Evolutionary conservation across 2,329 filamentous ascomycete genomes (phyloP), one percentile per base, ranked within the genome.

Genomic region (Penicillium corylophilum): DNA sequence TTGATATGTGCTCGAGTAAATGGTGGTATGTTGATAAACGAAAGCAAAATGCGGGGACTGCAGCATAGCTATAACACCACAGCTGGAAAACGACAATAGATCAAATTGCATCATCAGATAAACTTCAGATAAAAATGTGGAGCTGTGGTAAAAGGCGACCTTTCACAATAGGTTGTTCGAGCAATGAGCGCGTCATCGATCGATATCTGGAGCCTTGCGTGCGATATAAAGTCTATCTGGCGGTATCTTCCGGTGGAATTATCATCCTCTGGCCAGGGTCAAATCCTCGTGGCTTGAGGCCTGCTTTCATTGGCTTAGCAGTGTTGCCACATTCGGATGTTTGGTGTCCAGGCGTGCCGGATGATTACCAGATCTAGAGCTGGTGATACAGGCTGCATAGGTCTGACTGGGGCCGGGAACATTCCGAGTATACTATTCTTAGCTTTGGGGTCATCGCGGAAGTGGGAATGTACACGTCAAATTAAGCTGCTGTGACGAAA

Each of bases 141-240:
- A 44, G 46, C 26, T 9, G 18, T 23, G 16, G 6, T 42, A 39
- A 38, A 39, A 38, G 46, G 43, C 54, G 31, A 46, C 31, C 40
- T 39, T 51, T 45, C 47, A 36, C 46, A 18, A 55, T 53, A 57
- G 52, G 55, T 23, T 35, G 24, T 5, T 22, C 16, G 24, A 22
- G 18, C 18, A 41, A 28, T 55, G 52, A 55, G 46, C 52, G 55
- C 55, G 55, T 57, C 55, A 57, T 57, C 43, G 55, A 55, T 41
- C 38, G 6, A 29, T 13, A 40, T 45, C 26, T 31, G 35, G 15
- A 26, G 33, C 36, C 46, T 38, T 20, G 46, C 40, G 36, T 36
- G 39, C 10, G 24, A 6, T 41, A 41, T 15, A 44, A 48, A 53
- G 47, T 53, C 15, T 46, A 50, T 24, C 38, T 12, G 20, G 46